Base-by-base conservation (phyloP, 2,329 filamentous ascomycete species). In the Sordariomycetes sp. region DNA sequence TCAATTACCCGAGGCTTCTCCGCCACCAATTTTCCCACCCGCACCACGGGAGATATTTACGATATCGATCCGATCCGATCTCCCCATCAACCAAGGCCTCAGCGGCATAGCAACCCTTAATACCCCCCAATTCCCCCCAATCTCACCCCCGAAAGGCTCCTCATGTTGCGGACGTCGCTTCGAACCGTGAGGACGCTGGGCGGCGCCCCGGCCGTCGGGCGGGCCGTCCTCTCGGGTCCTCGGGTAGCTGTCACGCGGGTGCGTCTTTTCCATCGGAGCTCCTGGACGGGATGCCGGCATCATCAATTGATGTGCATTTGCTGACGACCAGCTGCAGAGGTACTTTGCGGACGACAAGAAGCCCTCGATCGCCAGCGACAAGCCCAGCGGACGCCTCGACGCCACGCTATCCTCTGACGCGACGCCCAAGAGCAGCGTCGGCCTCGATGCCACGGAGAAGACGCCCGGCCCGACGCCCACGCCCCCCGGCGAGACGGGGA, bases 151-250 rank as follows among this genome's bases (percentile, higher is more conserved):
- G 22, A 69, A 68, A 70, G 76, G 74, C 75, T 73, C 74, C 75
- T 76, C 76, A 86, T 86, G 82, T 78, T 86, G 79, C 82, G 82
- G 76, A 81, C 80, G 71, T 84, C 82, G 72, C 74, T 85, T 75
- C 80, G 77, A 75, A 82, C 82, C 70, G 78, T 78, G 68, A 81
- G 76, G 76, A 74, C 76, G 66, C 72, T 83, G 69, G 74, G 77
- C 72, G 72, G 74, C 69, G 77, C 74, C 73, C 74, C 79, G 66
- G 65, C 73, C 69, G 73, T 73, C n/a, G 22, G 45, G 12, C 22
- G 45, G 69, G 74, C 77, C 65, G 71, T 74, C 67, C 73, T 73
- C 64, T 72, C 72, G 69, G 79, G 76, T 69, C 81, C 83, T 82
- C 84, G 80, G 80, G 77, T 79, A 54, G 36, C 36, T 24, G 39